Evolutionary conservation across 352 stramenopile genomes (phyloP).

Genomic region (Phytophthora capsici): DNA sequence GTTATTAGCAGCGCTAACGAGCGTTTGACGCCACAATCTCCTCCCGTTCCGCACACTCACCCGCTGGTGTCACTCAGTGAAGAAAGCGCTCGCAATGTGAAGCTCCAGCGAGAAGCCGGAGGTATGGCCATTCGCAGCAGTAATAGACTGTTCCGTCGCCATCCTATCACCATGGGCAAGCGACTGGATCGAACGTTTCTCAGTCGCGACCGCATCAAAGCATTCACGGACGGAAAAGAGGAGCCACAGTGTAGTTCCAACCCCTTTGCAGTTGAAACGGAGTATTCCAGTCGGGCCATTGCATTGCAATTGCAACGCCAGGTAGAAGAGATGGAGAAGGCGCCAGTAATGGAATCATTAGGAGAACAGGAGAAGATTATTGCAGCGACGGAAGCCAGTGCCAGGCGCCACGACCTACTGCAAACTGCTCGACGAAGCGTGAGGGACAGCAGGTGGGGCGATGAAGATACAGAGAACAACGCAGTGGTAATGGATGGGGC

Average conservation of each 20-base stretch:
- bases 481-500: constrained; percentile 2
- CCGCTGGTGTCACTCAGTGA: constrained; percentile 47
- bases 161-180: constrained; percentile 28
- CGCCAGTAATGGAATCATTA: constrained; percentile 17
- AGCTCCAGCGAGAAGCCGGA: constrained; percentile 18
- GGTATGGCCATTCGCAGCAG: constrained; percentile 29
- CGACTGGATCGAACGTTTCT: constrained; percentile 64
- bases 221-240: constrained; percentile 33
- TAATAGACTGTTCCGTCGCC: constrained; percentile 13
- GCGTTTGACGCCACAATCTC: constrained; percentile 33
- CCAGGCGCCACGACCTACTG: constrained; percentile 30
- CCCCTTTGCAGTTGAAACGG: constrained; percentile 30
- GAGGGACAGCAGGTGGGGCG: constrained; percentile 18
- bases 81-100: constrained; percentile 32
- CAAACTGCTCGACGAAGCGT: constrained; percentile 18
- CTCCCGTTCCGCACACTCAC: constrained; percentile 61
- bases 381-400: constrained; percentile 67
- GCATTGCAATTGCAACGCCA: constrained; percentile 43
- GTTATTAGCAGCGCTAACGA: constrained; percentile 24
- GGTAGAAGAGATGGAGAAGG: constrained; percentile 14
- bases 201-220: constrained; percentile 47
- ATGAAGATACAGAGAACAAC: constrained; percentile 20
- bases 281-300: constrained; percentile 54
- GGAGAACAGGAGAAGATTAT: constrained; percentile 41
- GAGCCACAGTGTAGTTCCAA: constrained; percentile 21